These are phyloP conservation scores for Wickerhamomyces silvicola DNA, from an alignment of 805 yeast species.

Conservation along the genomic window DNA sequence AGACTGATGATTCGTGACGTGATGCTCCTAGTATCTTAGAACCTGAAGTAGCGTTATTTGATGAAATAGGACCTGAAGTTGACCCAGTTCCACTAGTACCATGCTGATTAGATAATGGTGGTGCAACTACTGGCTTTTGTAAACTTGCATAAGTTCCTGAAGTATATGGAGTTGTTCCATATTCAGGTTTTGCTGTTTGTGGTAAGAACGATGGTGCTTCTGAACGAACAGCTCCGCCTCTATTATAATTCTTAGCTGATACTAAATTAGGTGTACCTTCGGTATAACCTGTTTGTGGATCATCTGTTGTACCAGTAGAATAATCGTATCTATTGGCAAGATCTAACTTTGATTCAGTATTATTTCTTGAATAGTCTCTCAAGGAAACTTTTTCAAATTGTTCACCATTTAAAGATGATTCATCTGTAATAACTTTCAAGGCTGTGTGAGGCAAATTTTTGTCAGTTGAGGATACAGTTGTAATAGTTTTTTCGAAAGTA, in stretches of 20 bases:
- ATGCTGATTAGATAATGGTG: conserved; percentile 2
- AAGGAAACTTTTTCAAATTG: conserved; percentile 18
- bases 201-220: conserved; percentile 18
- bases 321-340: conserved; percentile 2
- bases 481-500: conserved; percentile 6
- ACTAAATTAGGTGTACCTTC: conserved; percentile 23
- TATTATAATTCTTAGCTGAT: conserved; percentile 18
- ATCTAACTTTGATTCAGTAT: no score
- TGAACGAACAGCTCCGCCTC: conserved; percentile 16
- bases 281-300: neutral
- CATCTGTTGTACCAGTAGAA: conserved; percentile 1
- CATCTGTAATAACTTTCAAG: conserved; percentile 19
- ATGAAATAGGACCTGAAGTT: neutral
- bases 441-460: conserved; percentile 10
- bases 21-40: conserved; percentile 4
- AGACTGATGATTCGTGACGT: conserved; percentile 4
- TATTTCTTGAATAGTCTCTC: conserved; percentile 18
- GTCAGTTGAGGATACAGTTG: conserved; percentile 8
- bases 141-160: conserved; percentile 12
- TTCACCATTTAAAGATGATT: conserved; percentile 17
- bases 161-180: conserved; percentile 12
- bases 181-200: conserved; percentile 20
- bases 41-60: neutral
- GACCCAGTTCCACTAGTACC: conserved; percentile 1
- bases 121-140: no score